These are phyloP conservation scores for Colletotrichum sp. DNA, from an alignment of 2,329 filamentous ascomycete species.

Conservation along the genomic window DNA sequence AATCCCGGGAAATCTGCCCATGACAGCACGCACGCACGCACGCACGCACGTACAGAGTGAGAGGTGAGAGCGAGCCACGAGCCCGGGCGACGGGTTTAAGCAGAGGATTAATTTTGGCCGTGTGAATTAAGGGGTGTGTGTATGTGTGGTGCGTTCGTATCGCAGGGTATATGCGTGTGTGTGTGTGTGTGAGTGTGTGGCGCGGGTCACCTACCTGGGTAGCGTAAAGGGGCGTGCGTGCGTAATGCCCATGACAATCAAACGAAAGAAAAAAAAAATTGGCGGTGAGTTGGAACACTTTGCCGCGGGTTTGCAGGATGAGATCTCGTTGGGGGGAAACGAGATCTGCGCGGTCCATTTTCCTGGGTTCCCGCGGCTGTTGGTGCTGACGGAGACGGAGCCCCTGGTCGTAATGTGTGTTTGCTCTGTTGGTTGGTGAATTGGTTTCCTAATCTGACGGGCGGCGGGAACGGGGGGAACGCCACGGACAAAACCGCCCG, in stretches of 20 bases:
- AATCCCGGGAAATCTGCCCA: neutral
- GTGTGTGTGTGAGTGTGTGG: neutral
- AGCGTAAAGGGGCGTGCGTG: neutral
- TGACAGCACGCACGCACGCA: neutral
- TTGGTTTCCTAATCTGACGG: neutral
- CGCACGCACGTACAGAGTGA: neutral
- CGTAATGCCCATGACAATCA: neutral
- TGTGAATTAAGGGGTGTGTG: neutral
- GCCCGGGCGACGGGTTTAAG: neutral
- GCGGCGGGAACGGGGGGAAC: neutral
- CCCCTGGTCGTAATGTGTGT: neutral
- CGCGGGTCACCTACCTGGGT: neutral
- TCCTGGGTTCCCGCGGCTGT: neutral
- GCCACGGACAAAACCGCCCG: neutral
- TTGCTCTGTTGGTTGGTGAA: neutral
- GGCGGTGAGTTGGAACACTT: neutral
- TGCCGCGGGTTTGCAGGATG: neutral
- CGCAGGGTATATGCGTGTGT: neutral
- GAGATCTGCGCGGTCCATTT: neutral
- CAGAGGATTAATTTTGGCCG: neutral
- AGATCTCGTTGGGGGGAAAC: neutral
- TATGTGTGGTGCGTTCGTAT: neutral
- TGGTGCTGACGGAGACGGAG: neutral
- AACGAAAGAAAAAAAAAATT: neutral
- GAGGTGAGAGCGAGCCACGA: neutral